Evolutionary conservation across 768 basidiomycete species (phyloP).

Genomic region (Suillus luteus): DNA sequence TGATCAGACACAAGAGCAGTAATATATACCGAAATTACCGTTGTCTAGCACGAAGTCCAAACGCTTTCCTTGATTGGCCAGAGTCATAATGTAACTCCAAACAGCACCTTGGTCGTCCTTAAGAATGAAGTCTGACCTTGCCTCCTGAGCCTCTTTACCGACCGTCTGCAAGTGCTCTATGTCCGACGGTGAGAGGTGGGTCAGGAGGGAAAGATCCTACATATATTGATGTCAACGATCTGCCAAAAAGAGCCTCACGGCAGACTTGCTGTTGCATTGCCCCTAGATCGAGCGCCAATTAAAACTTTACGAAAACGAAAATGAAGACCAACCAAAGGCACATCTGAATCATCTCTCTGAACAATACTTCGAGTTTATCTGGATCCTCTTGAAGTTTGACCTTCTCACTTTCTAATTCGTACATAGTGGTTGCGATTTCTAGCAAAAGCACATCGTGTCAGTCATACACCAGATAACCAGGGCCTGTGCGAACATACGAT

Average conservation of each 20-base stretch:
- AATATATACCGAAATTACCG: conserved; percentile 42
- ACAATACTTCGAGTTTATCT: conserved; percentile 61
- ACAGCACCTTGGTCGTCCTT: conserved; percentile 76
- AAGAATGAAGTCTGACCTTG: conserved; percentile 78
- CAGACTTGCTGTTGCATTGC: conserved; percentile 79
- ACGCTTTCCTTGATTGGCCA: conserved; percentile 44
- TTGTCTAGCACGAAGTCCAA: conserved; percentile 94
- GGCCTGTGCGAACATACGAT: conserved; percentile 51
- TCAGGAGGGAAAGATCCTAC: conserved; percentile 90
- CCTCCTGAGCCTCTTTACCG: conserved; percentile 76
- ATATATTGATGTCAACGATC: conserved; percentile 7
- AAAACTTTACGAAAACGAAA: background rate
- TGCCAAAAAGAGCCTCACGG: background rate
- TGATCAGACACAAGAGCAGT: background rate
- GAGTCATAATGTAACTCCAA: conserved; percentile 69
- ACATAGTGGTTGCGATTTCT: conserved; percentile 78
- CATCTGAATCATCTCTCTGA: conserved; percentile 88
- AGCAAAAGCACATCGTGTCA: background rate
- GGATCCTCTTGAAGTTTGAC: conserved; percentile 45
- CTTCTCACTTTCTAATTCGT: conserved; percentile 58
- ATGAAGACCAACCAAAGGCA: conserved; percentile 65
- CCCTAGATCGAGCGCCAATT: conserved; percentile 51
- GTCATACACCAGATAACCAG: background rate
- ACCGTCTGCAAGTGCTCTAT: conserved; percentile 83
- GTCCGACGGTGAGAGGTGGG: conserved; percentile 80